Evolutionary conservation across 805 yeast genomes (phyloP), one percentile per base, ranked within the genome.

Genomic region (Yarrowia deformans): DNA sequence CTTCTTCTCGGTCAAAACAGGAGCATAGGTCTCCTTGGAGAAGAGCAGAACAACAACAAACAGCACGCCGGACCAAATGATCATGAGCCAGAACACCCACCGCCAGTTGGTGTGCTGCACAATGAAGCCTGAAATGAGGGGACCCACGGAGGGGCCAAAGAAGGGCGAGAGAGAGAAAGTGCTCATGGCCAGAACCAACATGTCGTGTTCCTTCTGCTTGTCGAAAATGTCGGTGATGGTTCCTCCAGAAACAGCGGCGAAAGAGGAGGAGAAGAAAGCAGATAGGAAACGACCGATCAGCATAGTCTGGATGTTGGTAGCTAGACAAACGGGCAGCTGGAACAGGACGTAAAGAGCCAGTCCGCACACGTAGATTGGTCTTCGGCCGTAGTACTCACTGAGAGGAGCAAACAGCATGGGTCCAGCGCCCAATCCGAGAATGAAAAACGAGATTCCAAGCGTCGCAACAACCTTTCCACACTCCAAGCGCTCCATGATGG

Each of bases 231-330:
- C 93, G 32, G 90, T 86, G 56, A 89, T 77, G 12, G 86, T 84
- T 19, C 91, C 92, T 1, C 90, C 90, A 29, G 90, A 90, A 12
- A 88, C 88, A 58, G 88, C 86, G 46, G 88, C 78, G 2, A 91
- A 89, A 0, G 90, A 88, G 68, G 88, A 84, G 8, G 90, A 90
- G 67, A 87, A 85, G 19, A 84, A 76, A 3, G 93, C 93, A 1
- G 89, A 88, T 1, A 88, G 74, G 64, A 88, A 84, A 54, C 93
- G 80, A 70, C 84, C 85, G 10, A 87, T 82, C 61, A 68, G 78
- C 48, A 90, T 81, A 14, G 84, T 80, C 70, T 85, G 80, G 72
- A 90, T 87, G 72, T 88, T 85, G 46, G 81, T 77, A 46, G 67
- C 50, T 23, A 69, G 42, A 13, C 72, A 73, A 2, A 71, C 69